Conservation (phyloP, 202 grass and related monocot species). For the Miscanthus sacchariflorus region DNA sequence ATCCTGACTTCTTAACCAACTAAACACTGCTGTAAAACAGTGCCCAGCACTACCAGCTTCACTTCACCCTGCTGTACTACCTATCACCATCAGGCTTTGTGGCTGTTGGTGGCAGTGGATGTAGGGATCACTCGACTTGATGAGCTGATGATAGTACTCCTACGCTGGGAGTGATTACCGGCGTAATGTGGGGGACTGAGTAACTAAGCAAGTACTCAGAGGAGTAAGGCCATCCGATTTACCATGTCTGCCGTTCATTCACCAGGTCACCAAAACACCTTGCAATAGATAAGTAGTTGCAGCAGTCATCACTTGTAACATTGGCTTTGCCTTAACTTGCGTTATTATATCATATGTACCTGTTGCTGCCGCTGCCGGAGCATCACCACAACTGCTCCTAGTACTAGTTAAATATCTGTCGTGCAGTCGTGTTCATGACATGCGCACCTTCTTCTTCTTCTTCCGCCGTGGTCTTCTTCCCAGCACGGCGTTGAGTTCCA, state of each 20-base stretch:
- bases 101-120: conserved; percentile 29
- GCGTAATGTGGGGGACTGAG: neutral
- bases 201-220: neutral
- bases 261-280: neutral
- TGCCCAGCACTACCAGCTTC: conserved; percentile 23
- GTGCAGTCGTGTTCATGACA: conserved; percentile 50
- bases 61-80: conserved; percentile 32
- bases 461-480: conserved; percentile 18
- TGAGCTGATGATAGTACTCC: conserved; percentile 3
- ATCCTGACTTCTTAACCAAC: conserved; percentile 24
- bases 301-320: neutral
- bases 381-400: conserved; percentile 36
- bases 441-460: conserved; percentile 35
- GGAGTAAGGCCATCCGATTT: conserved; percentile 13
- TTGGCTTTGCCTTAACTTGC: conserved; percentile 14
- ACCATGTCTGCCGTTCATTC: conserved; percentile 12
- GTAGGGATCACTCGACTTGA: neutral
- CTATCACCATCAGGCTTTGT: neutral
- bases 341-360: conserved; percentile 38
- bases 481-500: conserved; percentile 16
- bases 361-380: conserved; percentile 22
- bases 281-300: neutral
- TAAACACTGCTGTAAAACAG: too few species aligned
- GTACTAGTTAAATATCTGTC: conserved; percentile 49
- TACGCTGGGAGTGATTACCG: conserved; percentile 10